These are phyloP conservation scores for Trichosanthes cucumerina DNA, from an alignment of 306 rosid species.

Conservation along the genomic window DNA sequence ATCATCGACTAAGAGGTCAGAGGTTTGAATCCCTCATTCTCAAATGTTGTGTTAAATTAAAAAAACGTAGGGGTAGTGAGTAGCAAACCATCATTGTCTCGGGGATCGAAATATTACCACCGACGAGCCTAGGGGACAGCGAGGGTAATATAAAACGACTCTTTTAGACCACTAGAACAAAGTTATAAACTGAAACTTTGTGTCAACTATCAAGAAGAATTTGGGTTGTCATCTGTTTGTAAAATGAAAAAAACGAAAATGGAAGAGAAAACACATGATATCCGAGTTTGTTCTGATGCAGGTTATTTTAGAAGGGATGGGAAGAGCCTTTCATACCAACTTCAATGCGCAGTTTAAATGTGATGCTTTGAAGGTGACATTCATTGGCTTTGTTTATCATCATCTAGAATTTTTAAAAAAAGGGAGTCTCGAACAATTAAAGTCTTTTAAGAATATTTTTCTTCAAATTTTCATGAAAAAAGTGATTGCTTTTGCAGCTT, in stretches of 20 bases:
- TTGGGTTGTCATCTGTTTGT: not conserved
- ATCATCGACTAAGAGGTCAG: too few species aligned
- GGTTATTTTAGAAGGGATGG: constrained; percentile 99
- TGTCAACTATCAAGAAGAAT: not conserved
- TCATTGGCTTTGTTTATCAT: constrained; percentile 6
- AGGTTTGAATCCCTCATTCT: too few species aligned
- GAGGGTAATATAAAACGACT: not conserved
- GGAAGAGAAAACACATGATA: not conserved
- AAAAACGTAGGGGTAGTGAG: not conserved
- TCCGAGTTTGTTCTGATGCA: constrained; percentile 23
- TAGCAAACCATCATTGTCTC: not conserved
- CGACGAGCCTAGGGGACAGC: not conserved
- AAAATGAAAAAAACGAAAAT: not conserved
- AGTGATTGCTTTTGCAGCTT: constrained; percentile 45
- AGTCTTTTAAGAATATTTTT: not conserved
- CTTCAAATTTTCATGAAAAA: not conserved
- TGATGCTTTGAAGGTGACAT: constrained; percentile 74
- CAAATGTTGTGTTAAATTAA: too few species aligned
- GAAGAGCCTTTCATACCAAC: constrained; percentile 89
- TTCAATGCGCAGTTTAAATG: constrained; percentile 79
- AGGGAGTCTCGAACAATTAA: not conserved
- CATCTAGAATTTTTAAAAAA: not conserved
- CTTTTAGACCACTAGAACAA: not conserved
- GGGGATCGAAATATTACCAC: not conserved
- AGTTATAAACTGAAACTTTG: not conserved